A percentile compares a stretch with the other conserved stretches of the same genome.
Evolutionary conservation across 2,329 filamentous ascomycete genomes (phyloP).

Genomic region (Cercospora sojina): DNA sequence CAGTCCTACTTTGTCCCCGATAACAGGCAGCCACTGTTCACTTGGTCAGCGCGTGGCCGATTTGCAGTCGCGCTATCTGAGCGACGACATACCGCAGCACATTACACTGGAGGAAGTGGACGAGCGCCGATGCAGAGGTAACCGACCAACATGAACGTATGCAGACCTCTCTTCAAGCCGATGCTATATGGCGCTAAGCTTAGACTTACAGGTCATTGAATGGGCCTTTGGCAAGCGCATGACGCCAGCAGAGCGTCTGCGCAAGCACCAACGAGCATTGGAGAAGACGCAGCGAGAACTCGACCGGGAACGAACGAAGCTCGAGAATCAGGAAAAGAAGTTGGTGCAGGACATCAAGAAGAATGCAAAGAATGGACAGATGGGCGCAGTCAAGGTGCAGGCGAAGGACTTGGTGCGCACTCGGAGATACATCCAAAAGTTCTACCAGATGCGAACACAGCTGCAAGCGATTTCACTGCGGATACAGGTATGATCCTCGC

Average conservation of each 20-base stretch:
- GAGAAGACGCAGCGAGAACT: slow-evolving; percentile 97
- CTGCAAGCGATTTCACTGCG: slow-evolving; percentile 92
- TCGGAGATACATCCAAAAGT: slow-evolving; percentile 94
- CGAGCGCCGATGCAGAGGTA: background rate
- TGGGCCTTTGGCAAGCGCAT: slow-evolving; percentile 99
- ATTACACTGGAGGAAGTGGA: slow-evolving; percentile 1
- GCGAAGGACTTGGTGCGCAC: slow-evolving; percentile 95
- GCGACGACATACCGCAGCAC: background rate
- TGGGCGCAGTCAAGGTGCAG: slow-evolving; percentile 98
- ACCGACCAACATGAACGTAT: slow-evolving; percentile 57
- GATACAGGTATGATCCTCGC: slow-evolving; percentile 68
- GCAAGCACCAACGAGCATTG: slow-evolving; percentile 92
- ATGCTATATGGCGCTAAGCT: background rate
- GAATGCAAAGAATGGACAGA: slow-evolving; percentile 95
- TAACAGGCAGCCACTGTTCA: background rate
- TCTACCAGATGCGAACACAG: slow-evolving; percentile 97
- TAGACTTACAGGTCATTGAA: slow-evolving; percentile 72
- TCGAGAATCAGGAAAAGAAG: slow-evolving; percentile 99
- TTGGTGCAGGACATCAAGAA: slow-evolving; percentile 95
- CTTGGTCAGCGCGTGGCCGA: background rate
- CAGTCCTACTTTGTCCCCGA: background rate
- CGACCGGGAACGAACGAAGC: slow-evolving; percentile 88
- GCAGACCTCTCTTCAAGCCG: slow-evolving; percentile 23
- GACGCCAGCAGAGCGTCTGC: slow-evolving; percentile 87
- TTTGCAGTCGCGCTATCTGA: background rate